These are phyloP conservation scores for Aspergillus nidulans DNA, from an alignment of 495 filamentous ascomycete genomes.

Conservation along the genomic window DNA sequence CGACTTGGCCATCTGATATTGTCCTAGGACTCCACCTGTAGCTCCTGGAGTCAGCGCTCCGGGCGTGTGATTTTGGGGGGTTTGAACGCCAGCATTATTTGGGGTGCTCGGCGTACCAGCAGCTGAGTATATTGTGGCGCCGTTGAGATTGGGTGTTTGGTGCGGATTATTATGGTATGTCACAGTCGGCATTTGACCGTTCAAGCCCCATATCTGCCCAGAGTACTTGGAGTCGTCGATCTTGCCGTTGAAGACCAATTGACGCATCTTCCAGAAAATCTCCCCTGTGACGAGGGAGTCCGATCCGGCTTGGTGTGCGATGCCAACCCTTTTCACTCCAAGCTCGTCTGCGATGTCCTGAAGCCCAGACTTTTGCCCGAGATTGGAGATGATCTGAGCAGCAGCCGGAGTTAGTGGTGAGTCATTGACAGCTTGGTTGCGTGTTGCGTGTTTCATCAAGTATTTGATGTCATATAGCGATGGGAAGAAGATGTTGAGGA, in stretches of 20 bases:
- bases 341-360: conserved; percentile 93
- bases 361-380: conserved; percentile 81
- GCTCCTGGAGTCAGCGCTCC: conserved; percentile 64
- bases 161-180: conserved; percentile 42
- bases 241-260: conserved; percentile 76
- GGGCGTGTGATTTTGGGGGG: conserved; percentile 48
- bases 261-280: conserved; percentile 84
- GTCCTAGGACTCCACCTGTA: conserved; percentile 54
- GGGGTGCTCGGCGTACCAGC: conserved; percentile 70
- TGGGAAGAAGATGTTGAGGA: conserved; percentile 88
- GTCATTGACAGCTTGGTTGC: conserved; percentile 56
- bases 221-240: conserved; percentile 70
- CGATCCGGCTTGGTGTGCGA: conserved; percentile 83
- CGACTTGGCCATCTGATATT: conserved; percentile 40
- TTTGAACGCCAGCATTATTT: conserved; percentile 59
- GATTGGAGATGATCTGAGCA: conserved; percentile 65
- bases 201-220: conserved; percentile 86
- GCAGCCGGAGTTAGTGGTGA: conserved; percentile 57
- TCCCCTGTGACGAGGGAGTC: conserved; percentile 90
- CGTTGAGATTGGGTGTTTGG: conserved; percentile 53
- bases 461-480: conserved; percentile 94
- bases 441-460: conserved; percentile 81
- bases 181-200: conserved; percentile 52
- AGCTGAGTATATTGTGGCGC: conserved; percentile 51
- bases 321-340: conserved; percentile 78